Conservation (phyloP, 2,329 filamentous ascomycete genomes). For the Ampelomyces quisqualis region DNA sequence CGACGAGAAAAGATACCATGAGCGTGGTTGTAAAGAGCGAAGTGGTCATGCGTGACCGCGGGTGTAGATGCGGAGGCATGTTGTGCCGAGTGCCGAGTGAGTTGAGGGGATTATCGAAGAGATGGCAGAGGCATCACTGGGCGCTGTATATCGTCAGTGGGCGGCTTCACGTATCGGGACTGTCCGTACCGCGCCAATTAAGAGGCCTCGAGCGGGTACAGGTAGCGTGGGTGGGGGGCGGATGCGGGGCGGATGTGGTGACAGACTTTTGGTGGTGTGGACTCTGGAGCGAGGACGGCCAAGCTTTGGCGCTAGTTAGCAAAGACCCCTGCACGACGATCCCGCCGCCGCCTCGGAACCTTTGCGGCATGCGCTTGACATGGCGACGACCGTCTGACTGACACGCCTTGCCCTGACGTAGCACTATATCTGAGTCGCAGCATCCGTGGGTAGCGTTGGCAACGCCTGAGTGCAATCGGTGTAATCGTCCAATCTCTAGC, state of each 20-base stretch:
- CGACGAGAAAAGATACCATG: slow-evolving; percentile 85
- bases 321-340: slow-evolving; percentile 17
- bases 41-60: slow-evolving; percentile 87
- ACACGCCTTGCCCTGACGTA: no score
- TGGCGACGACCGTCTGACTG: not conserved
- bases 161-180: not conserved
- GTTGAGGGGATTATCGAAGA: slow-evolving; percentile 16
- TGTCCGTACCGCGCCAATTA: slow-evolving; percentile 33
- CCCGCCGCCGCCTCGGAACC: slow-evolving; percentile 10
- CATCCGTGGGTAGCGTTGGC: no score
- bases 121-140: slow-evolving; percentile 33
- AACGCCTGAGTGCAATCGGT: no score
- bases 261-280: slow-evolving; percentile 29
- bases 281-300: not conserved
- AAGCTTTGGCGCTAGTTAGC: not conserved
- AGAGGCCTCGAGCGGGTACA: slow-evolving; percentile 26
- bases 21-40: slow-evolving; percentile 95
- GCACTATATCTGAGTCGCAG: no score
- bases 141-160: slow-evolving; percentile 22
- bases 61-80: slow-evolving; percentile 86
- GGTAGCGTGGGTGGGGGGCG: slow-evolving; percentile 8
- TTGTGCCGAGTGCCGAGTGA: slow-evolving; percentile 14
- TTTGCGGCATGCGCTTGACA: not conserved
- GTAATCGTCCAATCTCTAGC: no score
- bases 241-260: slow-evolving; percentile 26